A percentile compares a stretch with the other conserved stretches of the same genome.
Conservation (phyloP, 352 stramenopile species). For the Phytopythium montanum region DNA sequence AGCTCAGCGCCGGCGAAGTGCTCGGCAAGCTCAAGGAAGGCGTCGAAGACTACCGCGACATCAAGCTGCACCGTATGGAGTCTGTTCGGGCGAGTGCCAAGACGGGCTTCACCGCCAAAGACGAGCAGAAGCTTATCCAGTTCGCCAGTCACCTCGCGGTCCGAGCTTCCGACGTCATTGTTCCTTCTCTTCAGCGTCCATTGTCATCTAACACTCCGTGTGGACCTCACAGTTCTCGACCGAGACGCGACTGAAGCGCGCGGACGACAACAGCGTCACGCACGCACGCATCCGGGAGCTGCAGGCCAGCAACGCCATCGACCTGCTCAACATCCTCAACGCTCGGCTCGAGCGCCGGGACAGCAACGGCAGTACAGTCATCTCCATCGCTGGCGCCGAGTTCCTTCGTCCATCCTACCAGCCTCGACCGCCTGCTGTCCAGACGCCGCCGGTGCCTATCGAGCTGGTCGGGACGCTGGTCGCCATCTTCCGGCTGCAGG, state of each 20-base stretch:
- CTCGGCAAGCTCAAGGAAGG: constrained; percentile 4
- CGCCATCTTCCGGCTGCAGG: constrained; percentile 29
- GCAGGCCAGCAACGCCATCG: constrained; percentile 40
- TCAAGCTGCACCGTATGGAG: constrained; percentile 32
- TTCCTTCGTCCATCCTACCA: not conserved
- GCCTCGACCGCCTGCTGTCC: not conserved
- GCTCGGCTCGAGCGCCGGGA: constrained; percentile 18
- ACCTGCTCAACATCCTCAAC: constrained; percentile 62
- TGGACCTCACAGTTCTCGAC: constrained; percentile 34
- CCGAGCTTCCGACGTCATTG: not conserved
- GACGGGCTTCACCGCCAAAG: constrained; percentile 48
- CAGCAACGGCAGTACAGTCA: not conserved
- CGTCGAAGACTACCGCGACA: constrained; percentile 31
- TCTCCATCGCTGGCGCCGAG: not conserved
- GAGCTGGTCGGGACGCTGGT: constrained; percentile 19
- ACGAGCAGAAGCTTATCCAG: constrained; percentile 64
- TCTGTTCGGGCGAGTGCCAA: constrained; percentile 19
- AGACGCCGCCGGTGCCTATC: not conserved
- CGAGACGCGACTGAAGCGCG: constrained; percentile 43
- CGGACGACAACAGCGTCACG: constrained; percentile 21
- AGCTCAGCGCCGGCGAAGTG: constrained; percentile 7
- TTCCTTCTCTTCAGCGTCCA: not conserved
- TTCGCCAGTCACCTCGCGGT: constrained; percentile 57
- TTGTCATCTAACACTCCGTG: not conserved
- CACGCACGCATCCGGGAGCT: constrained; percentile 41